Evolutionary conservation across 2,329 filamentous ascomycete genomes (phyloP), one percentile per base, ranked within the genome.

Genomic region (Tothia fuscella): DNA sequence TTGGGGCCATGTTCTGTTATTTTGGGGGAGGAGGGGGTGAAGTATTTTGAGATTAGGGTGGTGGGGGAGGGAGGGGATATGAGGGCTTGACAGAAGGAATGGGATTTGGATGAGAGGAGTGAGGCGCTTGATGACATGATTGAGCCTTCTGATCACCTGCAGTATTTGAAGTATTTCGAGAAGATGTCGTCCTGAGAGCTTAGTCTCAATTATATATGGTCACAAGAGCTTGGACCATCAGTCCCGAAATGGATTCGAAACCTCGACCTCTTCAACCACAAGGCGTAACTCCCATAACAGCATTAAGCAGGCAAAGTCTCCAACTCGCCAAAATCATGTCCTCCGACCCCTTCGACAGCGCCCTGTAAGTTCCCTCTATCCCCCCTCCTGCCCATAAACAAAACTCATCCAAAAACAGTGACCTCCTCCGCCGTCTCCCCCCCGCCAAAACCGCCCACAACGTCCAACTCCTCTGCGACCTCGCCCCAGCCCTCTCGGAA

Each of bases 391-490:
- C 43, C 45, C 47, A 57, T 42, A 21, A 40, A 30, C 29, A 35
- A 33, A 14, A 10, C 14, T 10, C 25, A n/a, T 22, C 33, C 19
- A 12, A 32, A 16, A 24, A 14, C 16, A n/a, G 12, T 57, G 91
- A 98, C 71, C 88, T 98, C 59, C 89, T 98, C 64, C 89, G 91
- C 54, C 91, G 91, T 50, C 82, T 98, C 48, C 93, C 94, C 67
- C 91, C 91, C 32, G 93, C 93, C 61, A 78, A 91, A 65, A 95
- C 89, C 42, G 74, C 87, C 56, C 65, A 75, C 47, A 93, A 98
- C 68, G 82, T 98, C 55, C 80, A 83, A 64, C 74, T 80, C 56
- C 87, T 98, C 59, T 91, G 94, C 64, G 70, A 74, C 43, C 80
- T 98, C 49, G 82, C 87, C 33, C 91, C 91, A 13, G 81, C 89